phyloP scores from a whole-genome alignment of 352 stramenopile species.

The Pythium volutum region DNA sequence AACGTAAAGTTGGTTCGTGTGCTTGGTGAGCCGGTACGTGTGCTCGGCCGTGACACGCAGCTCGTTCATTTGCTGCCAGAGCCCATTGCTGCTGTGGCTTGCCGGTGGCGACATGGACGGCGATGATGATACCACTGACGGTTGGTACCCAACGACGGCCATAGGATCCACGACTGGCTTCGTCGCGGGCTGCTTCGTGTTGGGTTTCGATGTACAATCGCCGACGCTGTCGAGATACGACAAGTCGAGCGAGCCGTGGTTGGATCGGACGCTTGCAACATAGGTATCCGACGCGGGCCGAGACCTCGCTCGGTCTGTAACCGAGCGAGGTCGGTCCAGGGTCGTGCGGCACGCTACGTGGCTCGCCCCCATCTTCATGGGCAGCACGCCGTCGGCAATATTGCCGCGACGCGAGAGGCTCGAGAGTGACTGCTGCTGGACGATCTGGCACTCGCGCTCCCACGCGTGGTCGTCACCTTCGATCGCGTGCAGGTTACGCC shows the following conservation, averaged over 20 bases:
- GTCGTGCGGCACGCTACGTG: neutral
- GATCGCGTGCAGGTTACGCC: slow-evolving; percentile 10
- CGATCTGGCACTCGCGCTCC: slow-evolving; percentile 6
- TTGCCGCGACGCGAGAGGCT: slow-evolving; percentile 1
- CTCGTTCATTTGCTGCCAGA: slow-evolving; percentile 20
- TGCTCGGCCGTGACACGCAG: slow-evolving; percentile 15
- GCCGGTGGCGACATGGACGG: neutral
- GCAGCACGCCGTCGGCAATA: neutral
- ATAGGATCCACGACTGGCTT: neutral
- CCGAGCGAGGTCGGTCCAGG: no score
- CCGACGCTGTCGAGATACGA: neutral
- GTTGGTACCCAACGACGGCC: neutral
- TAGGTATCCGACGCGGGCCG: no score
- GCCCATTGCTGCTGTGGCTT: neutral
- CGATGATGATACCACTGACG: no score
- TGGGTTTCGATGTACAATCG: neutral
- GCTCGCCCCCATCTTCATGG: neutral
- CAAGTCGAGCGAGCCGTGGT: slow-evolving; percentile 2
- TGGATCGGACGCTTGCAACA: slow-evolving; percentile 1
- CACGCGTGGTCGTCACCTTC: slow-evolving; percentile 2
- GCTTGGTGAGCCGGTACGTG: slow-evolving; percentile 15
- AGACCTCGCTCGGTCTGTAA: no score
- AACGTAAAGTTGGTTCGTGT: slow-evolving; percentile 12
- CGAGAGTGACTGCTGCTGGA: slow-evolving; percentile 2
- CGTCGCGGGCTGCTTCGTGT: neutral